Conservation (phyloP, 106 monocot species). For the Platanthera zijinensis region DNA sequence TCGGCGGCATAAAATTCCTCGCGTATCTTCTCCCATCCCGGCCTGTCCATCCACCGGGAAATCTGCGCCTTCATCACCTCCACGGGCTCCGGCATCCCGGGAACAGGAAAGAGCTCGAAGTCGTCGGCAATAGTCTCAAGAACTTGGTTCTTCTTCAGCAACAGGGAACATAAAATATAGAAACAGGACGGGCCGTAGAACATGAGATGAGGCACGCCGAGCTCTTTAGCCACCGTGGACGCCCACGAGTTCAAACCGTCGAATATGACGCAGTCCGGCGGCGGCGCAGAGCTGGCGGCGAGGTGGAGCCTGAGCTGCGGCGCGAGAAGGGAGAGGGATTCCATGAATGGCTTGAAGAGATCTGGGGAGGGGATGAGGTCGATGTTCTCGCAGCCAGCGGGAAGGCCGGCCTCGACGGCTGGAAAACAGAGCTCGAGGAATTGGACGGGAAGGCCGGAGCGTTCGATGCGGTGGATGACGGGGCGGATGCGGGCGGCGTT, state of each 20-base stretch:
- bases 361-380: constrained; percentile 9
- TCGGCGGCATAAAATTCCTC: constrained; percentile 6
- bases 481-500: constrained; percentile 3
- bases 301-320: neutral
- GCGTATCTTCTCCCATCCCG: neutral
- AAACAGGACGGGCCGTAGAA: constrained; percentile 19
- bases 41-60: constrained; percentile 7
- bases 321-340: neutral
- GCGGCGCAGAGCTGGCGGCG: neutral
- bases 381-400: neutral
- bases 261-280: neutral
- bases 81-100: constrained; percentile 26
- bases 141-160: neutral
- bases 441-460: neutral
- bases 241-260: constrained; percentile 1
- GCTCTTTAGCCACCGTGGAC: neutral
- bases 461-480: neutral
- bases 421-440: neutral
- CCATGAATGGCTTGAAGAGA: neutral
- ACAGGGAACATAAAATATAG: constrained; percentile 10
- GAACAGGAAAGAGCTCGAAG: constrained; percentile 16
- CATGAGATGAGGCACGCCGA: neutral
- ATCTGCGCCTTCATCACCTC: constrained; percentile 22
- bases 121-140: neutral
- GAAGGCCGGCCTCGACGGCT: constrained; percentile 6